These are phyloP conservation scores for Aegilops tauschii DNA, from an alignment of 176 grass and related monocot species.

Conservation along the genomic window DNA sequence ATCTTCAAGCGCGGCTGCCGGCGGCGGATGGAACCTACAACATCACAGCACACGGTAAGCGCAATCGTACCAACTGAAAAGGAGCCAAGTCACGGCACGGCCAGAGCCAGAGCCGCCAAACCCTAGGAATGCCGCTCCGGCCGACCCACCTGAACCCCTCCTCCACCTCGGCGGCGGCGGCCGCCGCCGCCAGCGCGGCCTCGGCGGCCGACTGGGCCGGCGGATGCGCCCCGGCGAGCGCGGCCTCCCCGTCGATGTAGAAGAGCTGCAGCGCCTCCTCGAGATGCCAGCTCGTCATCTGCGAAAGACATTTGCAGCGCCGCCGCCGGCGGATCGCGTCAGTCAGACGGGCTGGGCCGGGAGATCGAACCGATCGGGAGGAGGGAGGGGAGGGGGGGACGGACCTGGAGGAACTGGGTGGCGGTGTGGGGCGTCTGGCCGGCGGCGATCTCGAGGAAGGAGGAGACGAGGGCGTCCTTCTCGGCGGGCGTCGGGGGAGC, in stretches of 20 bases:
- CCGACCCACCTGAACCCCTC: conserved; percentile 27
- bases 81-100: not conserved
- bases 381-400: not conserved
- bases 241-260: conserved; percentile 73
- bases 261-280: conserved; percentile 93
- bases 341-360: not conserved
- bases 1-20: conserved; percentile 50
- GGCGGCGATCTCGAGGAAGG: conserved; percentile 92
- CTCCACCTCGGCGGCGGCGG: conserved; percentile 25
- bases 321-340: not conserved
- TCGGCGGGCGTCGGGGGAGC: conserved; percentile 32
- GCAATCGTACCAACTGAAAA: not conserved
- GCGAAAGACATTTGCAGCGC: not conserved
- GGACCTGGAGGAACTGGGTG: conserved; percentile 77
- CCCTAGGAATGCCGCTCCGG: not conserved
- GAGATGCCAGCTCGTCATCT: conserved; percentile 87
- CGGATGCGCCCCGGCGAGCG: conserved; percentile 23
- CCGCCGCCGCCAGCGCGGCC: not conserved
- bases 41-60: not conserved
- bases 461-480: conserved; percentile 64
- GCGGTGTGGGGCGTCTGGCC: conserved; percentile 71
- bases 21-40: conserved; percentile 41
- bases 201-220: not conserved
- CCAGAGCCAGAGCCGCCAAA: not conserved
- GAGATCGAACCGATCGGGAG: not conserved